These are phyloP conservation scores for Aspergillus niger DNA, from an alignment of 2,329 filamentous ascomycete genomes.

Conservation along the genomic window DNA sequence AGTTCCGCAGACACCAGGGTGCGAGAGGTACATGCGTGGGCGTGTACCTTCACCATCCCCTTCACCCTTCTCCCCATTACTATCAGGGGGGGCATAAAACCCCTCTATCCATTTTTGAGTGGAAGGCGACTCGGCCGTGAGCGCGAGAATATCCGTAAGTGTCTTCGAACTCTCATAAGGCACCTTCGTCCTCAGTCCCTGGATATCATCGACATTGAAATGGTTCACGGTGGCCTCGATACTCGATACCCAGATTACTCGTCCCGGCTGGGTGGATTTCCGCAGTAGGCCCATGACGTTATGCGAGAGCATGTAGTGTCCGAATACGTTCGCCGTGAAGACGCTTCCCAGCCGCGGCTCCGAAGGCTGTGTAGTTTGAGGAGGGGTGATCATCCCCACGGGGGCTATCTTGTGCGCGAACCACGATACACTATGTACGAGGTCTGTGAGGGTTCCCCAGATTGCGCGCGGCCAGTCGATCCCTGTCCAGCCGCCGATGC, in stretches of 20 bases:
- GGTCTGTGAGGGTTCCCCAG: constrained; percentile 60
- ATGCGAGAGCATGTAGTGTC: constrained; percentile 88
- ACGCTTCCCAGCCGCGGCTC: constrained; percentile 73
- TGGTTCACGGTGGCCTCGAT: constrained; percentile 65
- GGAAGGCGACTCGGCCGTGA: constrained; percentile 70
- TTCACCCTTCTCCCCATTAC: neutral
- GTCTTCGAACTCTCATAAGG: constrained; percentile 89
- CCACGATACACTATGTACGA: constrained; percentile 71
- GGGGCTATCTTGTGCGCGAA: constrained; percentile 72
- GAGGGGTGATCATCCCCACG: constrained; percentile 56
- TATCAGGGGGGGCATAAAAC: constrained; percentile 54
- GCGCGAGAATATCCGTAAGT: constrained; percentile 77
- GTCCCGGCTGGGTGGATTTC: constrained; percentile 50
- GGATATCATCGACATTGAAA: constrained; percentile 71
- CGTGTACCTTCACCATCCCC: too few species aligned
- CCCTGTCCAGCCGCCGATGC: constrained; percentile 83
- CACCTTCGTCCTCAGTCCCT: constrained; percentile 62
- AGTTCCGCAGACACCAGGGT: constrained; percentile 85
- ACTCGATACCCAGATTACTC: constrained; percentile 85
- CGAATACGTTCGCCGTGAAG: constrained; percentile 91
- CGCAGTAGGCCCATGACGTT: constrained; percentile 74
- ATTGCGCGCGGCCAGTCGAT: constrained; percentile 67
- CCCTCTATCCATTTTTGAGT: constrained; percentile 58
- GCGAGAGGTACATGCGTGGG: constrained; percentile 73
- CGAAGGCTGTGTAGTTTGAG: constrained; percentile 50